Percentiles rank a stretch among this genome's conserved stretches.
Evolutionary conservation across 257 asterid species (phyloP).

Genomic region (Solanum pennellii): DNA sequence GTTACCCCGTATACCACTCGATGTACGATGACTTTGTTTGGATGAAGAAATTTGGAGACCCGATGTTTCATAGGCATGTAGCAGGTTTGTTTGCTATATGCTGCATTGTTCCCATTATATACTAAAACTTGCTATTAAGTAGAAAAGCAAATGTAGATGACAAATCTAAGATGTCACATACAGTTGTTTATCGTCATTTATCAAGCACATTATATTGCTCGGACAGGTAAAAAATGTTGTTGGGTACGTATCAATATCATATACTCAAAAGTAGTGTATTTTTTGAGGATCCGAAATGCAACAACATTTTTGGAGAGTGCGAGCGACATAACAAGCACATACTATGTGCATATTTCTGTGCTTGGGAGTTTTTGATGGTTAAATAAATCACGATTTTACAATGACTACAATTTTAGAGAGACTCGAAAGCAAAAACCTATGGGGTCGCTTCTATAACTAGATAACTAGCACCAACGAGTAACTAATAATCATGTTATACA

Average conservation of each 20-base stretch:
- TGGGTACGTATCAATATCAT: neutral
- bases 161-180: neutral
- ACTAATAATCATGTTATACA: neutral
- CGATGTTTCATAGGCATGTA: slow-evolving; percentile 63
- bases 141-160: neutral
- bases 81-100: slow-evolving; percentile 43
- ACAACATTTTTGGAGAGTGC: neutral
- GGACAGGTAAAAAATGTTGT: neutral
- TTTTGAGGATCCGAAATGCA: neutral
- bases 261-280: neutral
- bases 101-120: neutral
- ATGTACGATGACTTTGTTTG: slow-evolving; percentile 72
- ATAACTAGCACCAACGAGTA: neutral
- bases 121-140: neutral
- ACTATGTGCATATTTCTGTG: neutral
- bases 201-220: neutral
- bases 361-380: neutral
- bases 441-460: neutral
- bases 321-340: neutral
- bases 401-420: neutral
- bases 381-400: neutral
- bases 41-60: slow-evolving; percentile 91
- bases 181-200: neutral
- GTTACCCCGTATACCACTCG: slow-evolving; percentile 80
- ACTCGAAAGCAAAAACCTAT: neutral